These are phyloP conservation scores for Salix udensis DNA, from an alignment of 345 rosid species.

Conservation along the genomic window DNA sequence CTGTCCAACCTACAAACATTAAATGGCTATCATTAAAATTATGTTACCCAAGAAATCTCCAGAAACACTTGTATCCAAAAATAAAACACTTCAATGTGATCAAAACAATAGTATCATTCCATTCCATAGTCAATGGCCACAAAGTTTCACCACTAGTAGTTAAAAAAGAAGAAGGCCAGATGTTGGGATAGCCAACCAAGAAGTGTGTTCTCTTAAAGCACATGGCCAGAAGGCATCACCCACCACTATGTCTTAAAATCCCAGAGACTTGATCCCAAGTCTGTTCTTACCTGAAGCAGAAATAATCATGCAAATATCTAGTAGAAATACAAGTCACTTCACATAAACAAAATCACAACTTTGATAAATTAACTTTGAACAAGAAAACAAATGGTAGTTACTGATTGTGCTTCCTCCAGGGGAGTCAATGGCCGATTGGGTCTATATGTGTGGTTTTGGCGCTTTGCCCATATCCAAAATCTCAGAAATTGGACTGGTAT, in stretches of 20 bases:
- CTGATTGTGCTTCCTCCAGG: constrained; percentile 75
- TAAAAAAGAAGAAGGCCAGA: neutral
- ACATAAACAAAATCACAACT: neutral
- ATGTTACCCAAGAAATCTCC: neutral
- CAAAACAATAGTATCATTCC: too few relatives aligned
- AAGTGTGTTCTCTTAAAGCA: neutral
- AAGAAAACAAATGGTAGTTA: constrained; percentile 18
- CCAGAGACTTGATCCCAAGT: neutral
- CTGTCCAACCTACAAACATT: constrained; percentile 70
- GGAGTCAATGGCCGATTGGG: constrained; percentile 75
- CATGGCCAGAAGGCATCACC: neutral
- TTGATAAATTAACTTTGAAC: neutral
- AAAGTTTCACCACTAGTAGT: neutral
- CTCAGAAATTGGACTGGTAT: constrained; percentile 79
- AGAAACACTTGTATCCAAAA: too few relatives aligned
- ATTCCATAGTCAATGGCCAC: neutral
- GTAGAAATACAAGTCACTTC: neutral
- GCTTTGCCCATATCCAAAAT: constrained; percentile 97
- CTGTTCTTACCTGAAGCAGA: neutral
- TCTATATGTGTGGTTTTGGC: constrained; percentile 92
- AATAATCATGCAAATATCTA: neutral
- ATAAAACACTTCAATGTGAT: neutral
- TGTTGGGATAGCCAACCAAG: neutral
- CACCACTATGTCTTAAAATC: neutral
- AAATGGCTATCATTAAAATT: neutral